These are phyloP conservation scores for Teratosphaeria pseudoeucalypti DNA, from an alignment of 2,329 filamentous ascomycete genomes.

Conservation along the genomic window DNA sequence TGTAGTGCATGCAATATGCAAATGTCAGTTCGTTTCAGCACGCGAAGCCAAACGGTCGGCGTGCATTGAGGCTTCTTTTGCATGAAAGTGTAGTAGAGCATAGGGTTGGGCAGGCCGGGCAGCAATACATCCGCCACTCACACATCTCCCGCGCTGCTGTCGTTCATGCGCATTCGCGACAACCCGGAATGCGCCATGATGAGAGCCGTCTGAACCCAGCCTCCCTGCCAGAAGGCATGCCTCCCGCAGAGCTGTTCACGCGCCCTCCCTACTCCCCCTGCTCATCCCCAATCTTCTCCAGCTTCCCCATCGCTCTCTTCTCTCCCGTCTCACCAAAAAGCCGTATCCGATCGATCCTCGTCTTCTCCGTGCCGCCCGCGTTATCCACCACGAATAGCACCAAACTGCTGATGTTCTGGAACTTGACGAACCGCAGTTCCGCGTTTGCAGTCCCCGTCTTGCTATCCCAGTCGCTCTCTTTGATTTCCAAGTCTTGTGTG, in stretches of 20 bases:
- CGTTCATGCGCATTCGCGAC: neutral
- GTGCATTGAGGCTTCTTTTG: neutral
- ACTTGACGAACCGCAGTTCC: conserved; percentile 83
- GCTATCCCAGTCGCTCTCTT: conserved; percentile 61
- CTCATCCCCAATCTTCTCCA: conserved; percentile 87
- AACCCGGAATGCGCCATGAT: neutral
- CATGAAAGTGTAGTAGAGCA: neutral
- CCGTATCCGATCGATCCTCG: conserved; percentile 67
- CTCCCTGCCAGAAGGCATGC: neutral
- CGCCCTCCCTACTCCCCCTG: conserved; percentile 40
- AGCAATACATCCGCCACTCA: too few species aligned
- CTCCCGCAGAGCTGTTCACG: neutral
- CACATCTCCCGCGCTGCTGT: too few species aligned
- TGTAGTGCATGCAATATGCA: neutral
- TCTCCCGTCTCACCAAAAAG: conserved; percentile 83
- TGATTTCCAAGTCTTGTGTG: conserved; percentile 69
- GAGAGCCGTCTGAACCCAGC: neutral
- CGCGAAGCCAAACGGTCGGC: neutral
- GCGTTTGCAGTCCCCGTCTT: conserved; percentile 41
- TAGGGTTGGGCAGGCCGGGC: neutral
- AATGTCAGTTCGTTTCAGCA: neutral
- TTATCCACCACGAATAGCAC: conserved; percentile 77
- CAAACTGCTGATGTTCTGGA: conserved; percentile 82
- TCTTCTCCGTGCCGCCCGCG: conserved; percentile 75
- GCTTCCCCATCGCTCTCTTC: conserved; percentile 85